These are phyloP conservation scores for Rachicladosporium sp. DNA, from an alignment of 2,329 filamentous ascomycete species.

Conservation along the genomic window DNA sequence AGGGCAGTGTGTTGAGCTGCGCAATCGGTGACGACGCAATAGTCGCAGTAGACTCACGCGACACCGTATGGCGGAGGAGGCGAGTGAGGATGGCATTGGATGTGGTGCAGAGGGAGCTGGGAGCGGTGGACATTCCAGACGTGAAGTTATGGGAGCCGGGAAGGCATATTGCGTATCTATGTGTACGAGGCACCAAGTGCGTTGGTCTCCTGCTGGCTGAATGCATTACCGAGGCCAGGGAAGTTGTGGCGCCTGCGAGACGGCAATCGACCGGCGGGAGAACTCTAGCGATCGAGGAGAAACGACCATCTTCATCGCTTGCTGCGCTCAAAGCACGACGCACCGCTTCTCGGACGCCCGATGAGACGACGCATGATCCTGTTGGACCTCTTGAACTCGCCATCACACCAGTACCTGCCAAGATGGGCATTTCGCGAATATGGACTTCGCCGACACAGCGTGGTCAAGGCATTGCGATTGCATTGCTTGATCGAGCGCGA, in stretches of 20 bases:
- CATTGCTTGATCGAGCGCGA: constrained; percentile 37
- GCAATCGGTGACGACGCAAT: constrained; percentile 34
- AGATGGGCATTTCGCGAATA: constrained; percentile 51
- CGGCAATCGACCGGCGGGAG: neutral
- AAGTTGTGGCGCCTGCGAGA: constrained; percentile 28
- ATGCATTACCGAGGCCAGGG: constrained; percentile 44
- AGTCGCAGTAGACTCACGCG: constrained; percentile 45
- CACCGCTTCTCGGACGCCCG: constrained; percentile 4
- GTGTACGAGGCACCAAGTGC: constrained; percentile 49
- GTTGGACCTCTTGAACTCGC: constrained; percentile 14
- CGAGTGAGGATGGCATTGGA: constrained; percentile 43
- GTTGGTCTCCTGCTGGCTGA: constrained; percentile 51
- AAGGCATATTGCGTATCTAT: constrained; percentile 49
- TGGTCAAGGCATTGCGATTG: constrained; percentile 44
- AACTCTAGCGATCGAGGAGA: neutral
- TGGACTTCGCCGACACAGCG: constrained; percentile 50
- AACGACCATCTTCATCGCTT: neutral
- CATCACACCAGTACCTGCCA: constrained; percentile 24
- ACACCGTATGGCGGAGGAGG: constrained; percentile 39
- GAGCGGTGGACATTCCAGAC: constrained; percentile 47
- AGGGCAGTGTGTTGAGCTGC: constrained; percentile 8
- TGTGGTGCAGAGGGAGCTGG: constrained; percentile 51
- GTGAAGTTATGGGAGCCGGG: constrained; percentile 43
- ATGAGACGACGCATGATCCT: neutral
- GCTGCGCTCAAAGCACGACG: constrained; percentile 4